Base-by-base conservation (phyloP, 2,329 filamentous ascomycete species). In the Byssoonygena ceratinophila region DNA sequence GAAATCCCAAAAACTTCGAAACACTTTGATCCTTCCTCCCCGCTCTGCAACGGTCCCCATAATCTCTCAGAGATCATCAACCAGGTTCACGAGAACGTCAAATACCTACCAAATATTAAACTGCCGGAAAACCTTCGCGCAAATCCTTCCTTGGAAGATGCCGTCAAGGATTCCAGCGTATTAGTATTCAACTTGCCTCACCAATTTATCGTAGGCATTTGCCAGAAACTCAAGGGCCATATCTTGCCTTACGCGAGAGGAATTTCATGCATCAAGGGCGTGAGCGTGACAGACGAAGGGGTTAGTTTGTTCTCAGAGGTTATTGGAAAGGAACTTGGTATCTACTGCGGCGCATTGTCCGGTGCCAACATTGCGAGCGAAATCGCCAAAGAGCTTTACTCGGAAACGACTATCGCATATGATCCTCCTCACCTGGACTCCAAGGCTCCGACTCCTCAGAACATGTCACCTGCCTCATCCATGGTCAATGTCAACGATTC, bases 201-300 rank as follows among this genome's bases (percentile, higher is more conserved):
- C 72, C 69, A 71, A 54, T 98, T 98, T 69, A 96, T 98, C 65
- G 80, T 80, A 65, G 84, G 84, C 57, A 85, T 90, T 56, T 95
- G 90, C 74, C 79, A 85, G 58, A 83, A 89, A 67, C 76, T 98
- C 57, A 78, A 84, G 64, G 92, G 91, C 55, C 83, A 95, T 63
- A 94, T 96, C 59, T 72, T 96, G 27, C 92, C 92, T 5, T 97
- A 83, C 63, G 91, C 92, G 23, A 82, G 94, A 57, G 92, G 89
- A 54, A 89, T 98, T 64, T 94, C 88, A 66, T 98, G 92, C 71
- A 96, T 97, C 74, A 98, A 98, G 76, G 92, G 92, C 61, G 90
- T 98, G 56, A 86, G 94, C 61, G 92, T 98, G 31, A 84, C 85
- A 3, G 85, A 91, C 63, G 82, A 87, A 47, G 87, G 86, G 52